phyloP scores from a whole-genome alignment of 1,284 basidiomycete species.

The Fistulinella cinereoalba region DNA sequence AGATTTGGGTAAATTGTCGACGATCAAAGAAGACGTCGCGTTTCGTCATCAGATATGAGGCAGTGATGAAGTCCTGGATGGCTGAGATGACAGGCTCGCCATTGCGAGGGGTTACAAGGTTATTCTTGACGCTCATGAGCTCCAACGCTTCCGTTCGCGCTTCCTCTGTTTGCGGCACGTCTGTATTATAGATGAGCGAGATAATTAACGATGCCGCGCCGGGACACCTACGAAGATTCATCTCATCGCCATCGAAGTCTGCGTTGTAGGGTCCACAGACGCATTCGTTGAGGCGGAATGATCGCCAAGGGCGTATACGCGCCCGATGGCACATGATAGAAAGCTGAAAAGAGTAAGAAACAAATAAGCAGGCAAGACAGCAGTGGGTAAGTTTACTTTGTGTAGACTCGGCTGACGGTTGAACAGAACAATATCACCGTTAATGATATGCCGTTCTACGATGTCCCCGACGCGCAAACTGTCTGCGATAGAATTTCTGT shows the following conservation, averaged over 20 bases:
- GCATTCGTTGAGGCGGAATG: conserved; percentile 98
- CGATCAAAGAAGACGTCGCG: conserved; percentile 94
- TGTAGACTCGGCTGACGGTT: conserved; percentile 99
- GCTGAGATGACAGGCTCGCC: conserved; percentile 99
- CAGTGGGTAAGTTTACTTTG: conserved; percentile 52
- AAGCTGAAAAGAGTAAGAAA: conserved; percentile 49
- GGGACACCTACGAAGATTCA: conserved; percentile 86
- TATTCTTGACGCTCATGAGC: conserved; percentile 97
- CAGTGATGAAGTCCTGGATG: conserved; percentile 98
- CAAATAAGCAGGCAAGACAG: conserved; percentile 1
- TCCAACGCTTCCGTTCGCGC: conserved; percentile 96
- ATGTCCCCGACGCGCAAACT: conserved; percentile 81
- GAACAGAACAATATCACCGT: conserved; percentile 97
- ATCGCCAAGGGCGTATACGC: conserved; percentile 93
- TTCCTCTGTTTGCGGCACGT: conserved; percentile 99
- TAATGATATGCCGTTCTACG: conserved; percentile 92
- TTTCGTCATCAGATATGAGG: conserved; percentile 91
- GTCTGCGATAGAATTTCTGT: conserved; percentile 73
- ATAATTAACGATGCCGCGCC: not conserved
- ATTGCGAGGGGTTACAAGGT: conserved; percentile 95
- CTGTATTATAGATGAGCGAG: conserved; percentile 39
- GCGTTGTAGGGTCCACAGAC: conserved; percentile 99
- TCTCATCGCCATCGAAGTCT: conserved; percentile 99
- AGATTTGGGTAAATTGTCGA: conserved; percentile 94
- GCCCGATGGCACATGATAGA: conserved; percentile 99